phyloP scores from a whole-genome alignment of 257 asterid genomes.

The Cruciata laevipes region DNA sequence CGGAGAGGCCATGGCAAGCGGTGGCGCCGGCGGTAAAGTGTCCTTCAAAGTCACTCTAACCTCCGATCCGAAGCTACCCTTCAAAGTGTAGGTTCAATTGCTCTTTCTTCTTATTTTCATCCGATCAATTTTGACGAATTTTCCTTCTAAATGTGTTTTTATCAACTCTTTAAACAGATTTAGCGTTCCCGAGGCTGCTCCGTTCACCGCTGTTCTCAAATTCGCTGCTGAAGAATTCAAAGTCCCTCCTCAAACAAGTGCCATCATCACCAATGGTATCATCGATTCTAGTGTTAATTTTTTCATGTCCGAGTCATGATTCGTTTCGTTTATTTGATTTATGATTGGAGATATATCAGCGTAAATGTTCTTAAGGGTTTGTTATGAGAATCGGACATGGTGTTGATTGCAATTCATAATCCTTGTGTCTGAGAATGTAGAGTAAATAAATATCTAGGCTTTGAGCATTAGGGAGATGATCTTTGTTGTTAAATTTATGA shows the following conservation, averaged over 20 bases:
- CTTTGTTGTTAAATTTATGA: neutral
- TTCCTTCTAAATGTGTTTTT: neutral
- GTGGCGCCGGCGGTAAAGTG: constrained; percentile 73
- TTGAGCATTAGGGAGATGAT: neutral
- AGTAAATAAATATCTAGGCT: neutral
- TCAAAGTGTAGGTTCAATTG: constrained; percentile 68
- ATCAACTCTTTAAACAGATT: constrained; percentile 37
- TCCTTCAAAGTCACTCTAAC: constrained; percentile 92
- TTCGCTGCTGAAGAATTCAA: constrained; percentile 97
- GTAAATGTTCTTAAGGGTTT: neutral
- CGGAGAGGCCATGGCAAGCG: constrained; percentile 51
- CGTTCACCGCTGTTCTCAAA: constrained; percentile 95
- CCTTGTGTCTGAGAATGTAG: neutral
- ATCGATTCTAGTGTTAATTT: neutral
- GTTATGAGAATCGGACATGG: neutral
- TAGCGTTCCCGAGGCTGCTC: constrained; percentile 97
- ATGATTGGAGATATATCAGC: neutral
- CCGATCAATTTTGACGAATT: neutral
- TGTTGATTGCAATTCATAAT: no score
- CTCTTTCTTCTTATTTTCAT: neutral
- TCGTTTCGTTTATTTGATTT: no score
- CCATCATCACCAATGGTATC: constrained; percentile 86
- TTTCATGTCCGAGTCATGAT: neutral
- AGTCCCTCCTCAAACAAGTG: constrained; percentile 96
- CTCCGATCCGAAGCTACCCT: constrained; percentile 96